Evolutionary conservation across 495 filamentous ascomycete genomes (phyloP).

Genomic region (Neurospora sp.): DNA sequence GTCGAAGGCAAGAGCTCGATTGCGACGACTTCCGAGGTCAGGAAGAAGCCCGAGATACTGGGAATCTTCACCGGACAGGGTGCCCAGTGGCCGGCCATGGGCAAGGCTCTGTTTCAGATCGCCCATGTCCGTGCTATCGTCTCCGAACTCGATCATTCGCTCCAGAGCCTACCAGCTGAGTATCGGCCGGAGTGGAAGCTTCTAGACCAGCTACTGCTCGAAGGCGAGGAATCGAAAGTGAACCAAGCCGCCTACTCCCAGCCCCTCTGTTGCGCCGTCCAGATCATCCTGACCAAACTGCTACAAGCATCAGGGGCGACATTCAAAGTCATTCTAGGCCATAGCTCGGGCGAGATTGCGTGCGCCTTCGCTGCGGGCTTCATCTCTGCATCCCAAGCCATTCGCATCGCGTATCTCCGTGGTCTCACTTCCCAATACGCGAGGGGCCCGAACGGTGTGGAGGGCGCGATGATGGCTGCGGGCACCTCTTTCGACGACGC

Average conservation of each 20-base stretch:
- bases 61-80: conserved; percentile 19
- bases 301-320: conserved; percentile 30
- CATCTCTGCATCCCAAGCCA: too few species aligned
- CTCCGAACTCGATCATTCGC: not conserved
- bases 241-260: conserved; percentile 31
- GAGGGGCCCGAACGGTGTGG: too few species aligned
- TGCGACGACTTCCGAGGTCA: too few species aligned
- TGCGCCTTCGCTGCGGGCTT: conserved; percentile 35
- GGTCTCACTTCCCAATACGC: too few species aligned
- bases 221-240: conserved; percentile 10
- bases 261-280: conserved; percentile 39
- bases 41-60: not conserved
- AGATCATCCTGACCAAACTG: conserved; percentile 40
- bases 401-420: too few species aligned
- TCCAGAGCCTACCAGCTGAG: conserved; percentile 3
- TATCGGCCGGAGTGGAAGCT: conserved; percentile 15
- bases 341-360: conserved; percentile 52
- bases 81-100: conserved; percentile 15
- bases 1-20: too few species aligned
- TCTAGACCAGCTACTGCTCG: conserved; percentile 9
- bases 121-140: too few species aligned
- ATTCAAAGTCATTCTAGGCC: conserved; percentile 42
- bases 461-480: too few species aligned
- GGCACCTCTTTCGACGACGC: too few species aligned
- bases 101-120: not conserved